Base-by-base conservation (phyloP, 1,284 basidiomycete species). In the Cryptococcus wingfieldii region DNA sequence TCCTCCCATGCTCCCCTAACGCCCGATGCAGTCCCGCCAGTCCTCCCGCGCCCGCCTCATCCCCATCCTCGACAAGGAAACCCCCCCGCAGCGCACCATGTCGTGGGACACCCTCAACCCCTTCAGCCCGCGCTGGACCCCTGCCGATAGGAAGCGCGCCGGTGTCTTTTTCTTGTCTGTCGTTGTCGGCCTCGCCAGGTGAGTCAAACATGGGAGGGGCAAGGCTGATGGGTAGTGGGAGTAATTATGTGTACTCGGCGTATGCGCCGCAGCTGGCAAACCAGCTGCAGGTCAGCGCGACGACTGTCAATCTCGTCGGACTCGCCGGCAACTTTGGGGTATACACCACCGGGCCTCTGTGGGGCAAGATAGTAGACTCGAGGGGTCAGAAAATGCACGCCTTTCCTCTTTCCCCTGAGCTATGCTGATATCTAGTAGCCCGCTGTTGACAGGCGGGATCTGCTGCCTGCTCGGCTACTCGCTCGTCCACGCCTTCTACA, bases 241-340 rank as follows among this genome's bases (percentile, higher is more conserved):
- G 59, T 42, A 60, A 60, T 47, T 60, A 60, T 51, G 66, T 60
- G 31, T 68, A 67, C 57, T 84, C 86, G 27, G 89, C 87, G 2
- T 92, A 90, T 69, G 84, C 86, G 0, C 89, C 89, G 0, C 89
- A 90, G 69, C 79, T 92, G 3, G 86, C 85, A 2, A 75, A 83
- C 14, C 81, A 83, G 39, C 80, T 91, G n/a, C 78, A 80, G 45
- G 81, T 90, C 18, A 81, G 83, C 0, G 87, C 89, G 50, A 90
- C 88, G 0, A 82, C 86, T 58, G 78, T 88, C 45, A 91, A 90
- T 64, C 73, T 89, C 43, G 80, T 90, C 27, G 88, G 84, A 34
- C 60, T 67, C 23, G 68, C 69, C 9, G 76, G 76, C 1, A 77
- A 77, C 53, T 54, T 76, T 10, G 76, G 76, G 6, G 65, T 77